Evolutionary conservation across 768 basidiomycete species (phyloP).

Genomic region (Lactarius hatsudake): DNA sequence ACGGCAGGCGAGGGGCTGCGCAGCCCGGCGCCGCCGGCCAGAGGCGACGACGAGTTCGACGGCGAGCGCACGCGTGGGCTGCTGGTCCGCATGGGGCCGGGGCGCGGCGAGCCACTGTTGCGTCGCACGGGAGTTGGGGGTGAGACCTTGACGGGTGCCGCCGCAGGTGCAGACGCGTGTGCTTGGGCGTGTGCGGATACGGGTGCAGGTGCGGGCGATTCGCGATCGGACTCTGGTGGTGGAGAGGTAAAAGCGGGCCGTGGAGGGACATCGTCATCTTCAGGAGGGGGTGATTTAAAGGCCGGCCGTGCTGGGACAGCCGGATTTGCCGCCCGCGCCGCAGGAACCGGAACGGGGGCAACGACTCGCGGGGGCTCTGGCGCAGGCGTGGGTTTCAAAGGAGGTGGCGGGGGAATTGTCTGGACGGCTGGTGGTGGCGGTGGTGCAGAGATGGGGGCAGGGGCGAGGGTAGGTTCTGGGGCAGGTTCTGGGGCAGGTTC

Average conservation of each 20-base stretch:
- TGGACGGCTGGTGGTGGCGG: constrained; percentile 23
- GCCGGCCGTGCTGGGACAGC: constrained; percentile 39
- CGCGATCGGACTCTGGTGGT: constrained; percentile 31
- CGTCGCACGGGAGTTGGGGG: constrained; percentile 55
- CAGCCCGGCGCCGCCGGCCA: constrained; percentile 3
- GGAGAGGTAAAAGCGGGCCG: constrained; percentile 28
- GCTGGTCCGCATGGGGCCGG: constrained; percentile 35
- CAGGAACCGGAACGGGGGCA: constrained; percentile 29
- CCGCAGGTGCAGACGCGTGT: constrained; percentile 32
- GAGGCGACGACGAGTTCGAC: constrained; percentile 12
- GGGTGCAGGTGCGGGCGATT: neutral
- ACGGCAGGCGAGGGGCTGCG: constrained; percentile 23
- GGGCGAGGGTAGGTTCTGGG: constrained; percentile 17
- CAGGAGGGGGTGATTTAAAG: constrained; percentile 66
- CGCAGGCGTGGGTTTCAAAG: constrained; percentile 8
- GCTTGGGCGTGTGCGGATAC: constrained; percentile 10
- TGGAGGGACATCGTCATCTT: constrained; percentile 48
- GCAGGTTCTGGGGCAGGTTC: constrained; percentile 32
- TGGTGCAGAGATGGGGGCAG: constrained; percentile 27
- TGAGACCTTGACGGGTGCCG: constrained; percentile 40
- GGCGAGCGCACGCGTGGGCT: constrained; percentile 34
- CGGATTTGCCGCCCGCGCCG: constrained; percentile 25
- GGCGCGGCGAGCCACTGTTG: constrained; percentile 39
- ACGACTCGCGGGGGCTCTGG: constrained; percentile 24
- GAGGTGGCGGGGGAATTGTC: constrained; percentile 13